Conservation (phyloP, 2,329 filamentous ascomycete genomes). For the Xylaria sp. region DNA sequence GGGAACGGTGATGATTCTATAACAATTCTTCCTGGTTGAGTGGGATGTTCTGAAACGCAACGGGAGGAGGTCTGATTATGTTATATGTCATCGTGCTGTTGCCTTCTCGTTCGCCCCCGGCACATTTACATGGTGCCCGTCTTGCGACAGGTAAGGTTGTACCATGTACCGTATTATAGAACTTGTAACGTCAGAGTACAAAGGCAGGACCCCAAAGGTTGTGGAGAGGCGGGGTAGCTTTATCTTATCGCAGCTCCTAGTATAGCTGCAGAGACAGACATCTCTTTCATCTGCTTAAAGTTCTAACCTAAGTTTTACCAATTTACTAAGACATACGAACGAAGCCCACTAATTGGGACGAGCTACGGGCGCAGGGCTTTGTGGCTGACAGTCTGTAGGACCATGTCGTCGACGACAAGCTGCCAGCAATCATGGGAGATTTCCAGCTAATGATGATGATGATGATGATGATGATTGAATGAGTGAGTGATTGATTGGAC, state of each 20-base stretch:
- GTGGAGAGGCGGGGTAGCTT: slow-evolving; percentile 46
- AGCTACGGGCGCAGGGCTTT: not conserved
- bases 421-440: not conserved
- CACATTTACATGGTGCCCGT: not conserved
- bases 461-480: not conserved
- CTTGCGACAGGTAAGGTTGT: not conserved
- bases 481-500: not conserved
- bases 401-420: not conserved
- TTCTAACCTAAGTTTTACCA: too few relatives aligned
- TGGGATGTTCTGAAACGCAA: not conserved
- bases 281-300: not conserved
- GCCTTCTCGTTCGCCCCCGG: slow-evolving; percentile 33
- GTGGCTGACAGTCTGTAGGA: not conserved
- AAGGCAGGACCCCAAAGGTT: not conserved
- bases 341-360: not conserved
- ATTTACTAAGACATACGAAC: too few relatives aligned
- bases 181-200: not conserved
- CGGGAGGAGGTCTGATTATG: not conserved
- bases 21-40: not conserved
- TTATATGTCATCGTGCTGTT: slow-evolving; percentile 45
- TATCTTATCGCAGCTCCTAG: slow-evolving; percentile 45
- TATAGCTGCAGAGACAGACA: not conserved
- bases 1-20: not conserved
- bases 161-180: not conserved
- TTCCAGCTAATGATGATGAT: not conserved